A percentile compares a stretch with the other conserved stretches of the same genome.
phyloP scores from a whole-genome alignment of 176 grass and related monocot genomes.

The Eragrostis curvula region DNA sequence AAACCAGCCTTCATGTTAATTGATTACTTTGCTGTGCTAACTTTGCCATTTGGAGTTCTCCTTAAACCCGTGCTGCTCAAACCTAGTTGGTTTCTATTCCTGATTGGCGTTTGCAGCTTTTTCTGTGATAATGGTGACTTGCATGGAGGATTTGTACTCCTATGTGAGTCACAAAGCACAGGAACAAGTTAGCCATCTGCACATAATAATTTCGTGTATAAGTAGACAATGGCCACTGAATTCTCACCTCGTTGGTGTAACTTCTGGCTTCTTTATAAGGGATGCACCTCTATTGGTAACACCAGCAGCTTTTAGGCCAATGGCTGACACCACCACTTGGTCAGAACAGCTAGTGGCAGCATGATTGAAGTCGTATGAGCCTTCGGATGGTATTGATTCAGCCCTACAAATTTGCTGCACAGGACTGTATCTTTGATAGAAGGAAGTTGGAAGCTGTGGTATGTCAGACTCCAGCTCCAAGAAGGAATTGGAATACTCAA shows the following conservation, averaged over 20 bases:
- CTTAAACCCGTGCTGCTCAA: constrained; percentile 38
- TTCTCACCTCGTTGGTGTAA: constrained; percentile 57
- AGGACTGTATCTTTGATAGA: constrained; percentile 65
- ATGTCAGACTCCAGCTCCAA: constrained; percentile 39
- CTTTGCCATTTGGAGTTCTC: constrained; percentile 52
- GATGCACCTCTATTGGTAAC: constrained; percentile 45
- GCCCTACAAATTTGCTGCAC: constrained; percentile 41
- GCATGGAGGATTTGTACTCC: constrained; percentile 49
- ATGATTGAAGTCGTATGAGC: constrained; percentile 52
- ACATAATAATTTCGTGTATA: constrained; percentile 12
- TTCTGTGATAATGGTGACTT: constrained; percentile 60
- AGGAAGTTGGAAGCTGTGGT: constrained; percentile 49
- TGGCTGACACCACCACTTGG: constrained; percentile 61
- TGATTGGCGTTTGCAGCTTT: constrained; percentile 60
- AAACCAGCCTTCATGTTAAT: constrained; percentile 32
- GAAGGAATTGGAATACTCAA: constrained; percentile 51
- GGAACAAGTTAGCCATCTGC: constrained; percentile 35
- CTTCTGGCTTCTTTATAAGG: constrained; percentile 64
- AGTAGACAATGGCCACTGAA: constrained; percentile 22
- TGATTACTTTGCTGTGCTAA: constrained; percentile 40
- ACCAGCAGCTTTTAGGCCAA: constrained; percentile 47
- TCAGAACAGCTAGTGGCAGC: constrained; percentile 61
- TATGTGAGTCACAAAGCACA: constrained; percentile 45
- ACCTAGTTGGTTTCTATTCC: constrained; percentile 33
- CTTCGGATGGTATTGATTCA: constrained; percentile 57